phyloP scores from a whole-genome alignment of 257 asterid species.

The Solanum appendiculatum region DNA sequence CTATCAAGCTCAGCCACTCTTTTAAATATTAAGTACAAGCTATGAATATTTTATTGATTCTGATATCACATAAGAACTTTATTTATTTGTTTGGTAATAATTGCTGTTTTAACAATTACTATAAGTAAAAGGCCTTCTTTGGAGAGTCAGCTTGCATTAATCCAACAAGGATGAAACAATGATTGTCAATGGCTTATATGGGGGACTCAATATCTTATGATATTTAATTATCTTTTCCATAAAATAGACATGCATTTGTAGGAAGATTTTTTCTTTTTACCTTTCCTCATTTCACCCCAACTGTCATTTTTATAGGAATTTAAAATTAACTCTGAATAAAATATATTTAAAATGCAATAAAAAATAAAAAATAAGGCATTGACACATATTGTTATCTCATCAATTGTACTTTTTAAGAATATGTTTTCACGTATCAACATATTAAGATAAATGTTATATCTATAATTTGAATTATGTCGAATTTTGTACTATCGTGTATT shows the following conservation, averaged over 20 bases:
- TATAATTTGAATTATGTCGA: background rate
- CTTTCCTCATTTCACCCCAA: background rate
- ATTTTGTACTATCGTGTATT: background rate
- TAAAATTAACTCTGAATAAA: background rate
- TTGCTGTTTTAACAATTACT: background rate
- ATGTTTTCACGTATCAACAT: no score
- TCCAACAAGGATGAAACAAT: background rate
- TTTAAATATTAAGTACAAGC: background rate
- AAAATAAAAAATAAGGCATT: no score
- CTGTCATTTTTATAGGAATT: no score
- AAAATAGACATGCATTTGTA: background rate
- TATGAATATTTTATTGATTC: background rate
- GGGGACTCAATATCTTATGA: background rate
- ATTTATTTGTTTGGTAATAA: background rate
- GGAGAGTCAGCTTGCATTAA: background rate
- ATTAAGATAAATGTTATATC: no score
- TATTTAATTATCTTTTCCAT: background rate
- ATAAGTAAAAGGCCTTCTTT: background rate
- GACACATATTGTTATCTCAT: no score
- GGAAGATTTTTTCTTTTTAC: background rate
- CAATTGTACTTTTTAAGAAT: no score
- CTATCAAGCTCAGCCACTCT: background rate
- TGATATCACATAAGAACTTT: background rate
- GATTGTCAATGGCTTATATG: background rate
- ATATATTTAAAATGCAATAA: no score